Evolutionary conservation across 768 basidiomycete genomes (phyloP).

Genomic region (Russula emetica): DNA sequence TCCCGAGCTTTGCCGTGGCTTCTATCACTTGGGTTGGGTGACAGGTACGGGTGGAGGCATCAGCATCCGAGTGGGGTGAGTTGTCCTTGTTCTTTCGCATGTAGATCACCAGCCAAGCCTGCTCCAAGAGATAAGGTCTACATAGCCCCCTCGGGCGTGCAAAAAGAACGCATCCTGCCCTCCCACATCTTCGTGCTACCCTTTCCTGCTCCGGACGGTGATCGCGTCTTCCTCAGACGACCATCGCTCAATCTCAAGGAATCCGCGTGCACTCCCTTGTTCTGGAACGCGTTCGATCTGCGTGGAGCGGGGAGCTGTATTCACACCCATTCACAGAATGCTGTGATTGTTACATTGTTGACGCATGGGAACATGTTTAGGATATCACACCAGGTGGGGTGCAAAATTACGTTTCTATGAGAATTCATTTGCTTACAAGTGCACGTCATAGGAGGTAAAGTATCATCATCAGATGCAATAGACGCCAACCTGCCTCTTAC

Average conservation of each 20-base stretch:
- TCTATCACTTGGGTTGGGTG: conserved; percentile 89
- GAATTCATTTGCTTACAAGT: no score
- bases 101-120: background rate
- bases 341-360: conserved; percentile 81
- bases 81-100: background rate
- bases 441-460: conserved; percentile 5
- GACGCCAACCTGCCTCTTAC: background rate
- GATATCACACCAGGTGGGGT: conserved; percentile 74
- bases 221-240: conserved; percentile 73
- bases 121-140: conserved; percentile 63
- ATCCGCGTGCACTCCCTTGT: conserved; percentile 83
- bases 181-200: conserved; percentile 86
- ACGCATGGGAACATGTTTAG: conserved; percentile 67
- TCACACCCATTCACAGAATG: conserved; percentile 88
- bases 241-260: conserved; percentile 72
- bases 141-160: conserved; percentile 85
- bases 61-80: conserved; percentile 65
- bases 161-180: conserved; percentile 82
- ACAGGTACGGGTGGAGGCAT: conserved; percentile 86
- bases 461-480: background rate
- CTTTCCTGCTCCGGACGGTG: conserved; percentile 64
- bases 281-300: conserved; percentile 87
- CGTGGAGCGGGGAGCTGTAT: conserved; percentile 81
- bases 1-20: conserved; percentile 75
- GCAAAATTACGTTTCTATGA: background rate